Evolutionary conservation across 768 basidiomycete genomes (phyloP), one percentile per base, ranked within the genome.

Genomic region (Leccinum truebloodii): DNA sequence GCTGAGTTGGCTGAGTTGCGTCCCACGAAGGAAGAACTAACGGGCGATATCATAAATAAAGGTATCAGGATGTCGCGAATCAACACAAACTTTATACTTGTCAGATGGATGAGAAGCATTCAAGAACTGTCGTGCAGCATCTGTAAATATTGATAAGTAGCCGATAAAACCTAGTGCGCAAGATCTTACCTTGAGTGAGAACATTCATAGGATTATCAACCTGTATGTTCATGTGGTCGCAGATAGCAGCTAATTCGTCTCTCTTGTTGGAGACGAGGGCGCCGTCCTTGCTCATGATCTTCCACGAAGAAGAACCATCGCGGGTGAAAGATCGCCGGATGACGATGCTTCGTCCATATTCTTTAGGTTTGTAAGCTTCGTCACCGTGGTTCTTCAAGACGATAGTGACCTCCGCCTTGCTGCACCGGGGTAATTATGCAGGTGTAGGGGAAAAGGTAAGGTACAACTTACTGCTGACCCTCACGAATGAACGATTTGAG

Each of bases 121-220:
- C 67, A 99, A 77, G 75, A 99, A 99, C 66, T 92, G 89, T 20
- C 79, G 69, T 12, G 78, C 73, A 63, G 76, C 69, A 67, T 76
- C 71, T 77, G 51, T 57, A 46, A 51, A 54, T 48, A 50, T 22
- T 24, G 8, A 51, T 60, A n/a, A 62, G 44, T 35, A 48, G 3
- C 26, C 1, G 4, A 46, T 10, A 35, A 53, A n/a, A 30, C 2
- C 3, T 24, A 9, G 22, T 6, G 18, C 14, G 24, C 24, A 7
- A 28, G 9, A 61, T 68, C 26, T 37, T 63, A 82, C 89, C 92
- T 81, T 94, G 93, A 1, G 92, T 95, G 49, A 96, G 81, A 26
- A 99, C 89, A 62, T 93, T 98, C 86, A 98, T 87, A 2, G 95
- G 96, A 69, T 95, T 95, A 71, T 97, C 94, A 60, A 97, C 92